Percentiles rank a stretch among this genome's conserved stretches.
Conservation (phyloP, 129 eudicot genomes). For the Flaveria trinervia region DNA sequence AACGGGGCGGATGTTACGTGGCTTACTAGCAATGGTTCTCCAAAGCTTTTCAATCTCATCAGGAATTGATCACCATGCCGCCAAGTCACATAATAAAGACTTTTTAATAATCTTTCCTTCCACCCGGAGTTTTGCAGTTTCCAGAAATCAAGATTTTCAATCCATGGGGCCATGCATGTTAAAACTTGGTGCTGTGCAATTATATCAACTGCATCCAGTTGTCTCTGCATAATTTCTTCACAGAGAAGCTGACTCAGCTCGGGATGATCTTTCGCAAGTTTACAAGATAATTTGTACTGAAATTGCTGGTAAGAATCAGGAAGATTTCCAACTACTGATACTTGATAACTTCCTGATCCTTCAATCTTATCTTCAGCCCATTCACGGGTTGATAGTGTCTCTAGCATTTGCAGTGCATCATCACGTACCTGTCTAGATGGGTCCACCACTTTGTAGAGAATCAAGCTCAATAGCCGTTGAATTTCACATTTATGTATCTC, state of each 20-base stretch:
- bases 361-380: constrained; percentile 91
- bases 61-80: constrained; percentile 87
- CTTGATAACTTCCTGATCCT: constrained; percentile 69
- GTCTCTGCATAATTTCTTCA: constrained; percentile 59
- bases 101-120: constrained; percentile 68
- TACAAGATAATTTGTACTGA: constrained; percentile 92
- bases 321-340: constrained; percentile 91
- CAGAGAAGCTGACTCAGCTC: constrained; percentile 91
- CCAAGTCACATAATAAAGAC: constrained; percentile 95
- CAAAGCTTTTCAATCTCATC: constrained; percentile 61
- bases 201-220: constrained; percentile 55
- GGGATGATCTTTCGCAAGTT: constrained; percentile 92
- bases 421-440: constrained; percentile 91
- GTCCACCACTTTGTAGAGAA: constrained; percentile 92
- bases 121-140: constrained; percentile 51
- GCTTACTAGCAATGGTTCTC: constrained; percentile 58
- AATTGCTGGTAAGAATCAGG: constrained; percentile 92
- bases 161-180: constrained; percentile 64
- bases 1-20: constrained; percentile 52
- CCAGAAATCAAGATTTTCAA: constrained; percentile 55
- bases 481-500: constrained; percentile 92
- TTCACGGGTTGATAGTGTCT: constrained; percentile 80
- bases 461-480: constrained; percentile 83
- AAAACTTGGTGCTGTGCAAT: constrained; percentile 60
- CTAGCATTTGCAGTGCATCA: constrained; percentile 98